Evolutionary conservation across 495 filamentous ascomycete species (phyloP).

Genomic region (Aspergillus biplanus): DNA sequence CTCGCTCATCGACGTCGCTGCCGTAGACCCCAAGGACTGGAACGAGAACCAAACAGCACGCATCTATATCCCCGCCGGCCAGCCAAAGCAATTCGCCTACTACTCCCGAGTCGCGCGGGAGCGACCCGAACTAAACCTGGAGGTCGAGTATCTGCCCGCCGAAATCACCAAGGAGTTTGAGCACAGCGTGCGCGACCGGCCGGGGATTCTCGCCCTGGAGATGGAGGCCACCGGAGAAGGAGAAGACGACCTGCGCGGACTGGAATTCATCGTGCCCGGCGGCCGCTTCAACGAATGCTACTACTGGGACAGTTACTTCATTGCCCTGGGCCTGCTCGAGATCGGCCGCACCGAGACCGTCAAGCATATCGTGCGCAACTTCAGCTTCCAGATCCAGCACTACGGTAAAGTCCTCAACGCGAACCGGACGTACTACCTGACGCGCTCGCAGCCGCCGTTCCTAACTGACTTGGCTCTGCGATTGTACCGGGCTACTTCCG

Average conservation of each 20-base stretch:
- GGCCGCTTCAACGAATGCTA: conserved; percentile 8
- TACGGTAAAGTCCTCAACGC: conserved; percentile 8
- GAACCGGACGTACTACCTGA: conserved; percentile 4
- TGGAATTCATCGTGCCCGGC: conserved; percentile 6
- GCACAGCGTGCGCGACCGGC: neutral
- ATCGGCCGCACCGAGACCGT: conserved; percentile 5
- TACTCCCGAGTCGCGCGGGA: conserved; percentile 1
- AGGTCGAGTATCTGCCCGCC: conserved; percentile 2
- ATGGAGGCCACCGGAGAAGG: neutral
- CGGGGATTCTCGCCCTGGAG: conserved; percentile 6
- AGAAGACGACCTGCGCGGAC: conserved; percentile 3
- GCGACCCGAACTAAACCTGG: conserved; percentile 1
- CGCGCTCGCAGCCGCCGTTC: conserved; percentile 6
- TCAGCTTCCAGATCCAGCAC: conserved; percentile 7
- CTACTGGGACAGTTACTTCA: conserved; percentile 12
- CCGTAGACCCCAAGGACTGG: conserved; percentile 9
- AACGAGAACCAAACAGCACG: neutral
- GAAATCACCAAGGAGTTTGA: conserved; percentile 6
- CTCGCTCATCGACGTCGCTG: conserved; percentile 3
- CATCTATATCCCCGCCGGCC: conserved; percentile 1
- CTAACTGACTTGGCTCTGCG: conserved; percentile 1
- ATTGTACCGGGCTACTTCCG: neutral
- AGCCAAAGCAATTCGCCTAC: conserved; percentile 6
- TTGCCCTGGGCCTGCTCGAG: conserved; percentile 6
- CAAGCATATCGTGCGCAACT: conserved; percentile 3